These are phyloP conservation scores for Starmera pachycereana DNA, from an alignment of 805 yeast genomes.

Conservation along the genomic window DNA sequence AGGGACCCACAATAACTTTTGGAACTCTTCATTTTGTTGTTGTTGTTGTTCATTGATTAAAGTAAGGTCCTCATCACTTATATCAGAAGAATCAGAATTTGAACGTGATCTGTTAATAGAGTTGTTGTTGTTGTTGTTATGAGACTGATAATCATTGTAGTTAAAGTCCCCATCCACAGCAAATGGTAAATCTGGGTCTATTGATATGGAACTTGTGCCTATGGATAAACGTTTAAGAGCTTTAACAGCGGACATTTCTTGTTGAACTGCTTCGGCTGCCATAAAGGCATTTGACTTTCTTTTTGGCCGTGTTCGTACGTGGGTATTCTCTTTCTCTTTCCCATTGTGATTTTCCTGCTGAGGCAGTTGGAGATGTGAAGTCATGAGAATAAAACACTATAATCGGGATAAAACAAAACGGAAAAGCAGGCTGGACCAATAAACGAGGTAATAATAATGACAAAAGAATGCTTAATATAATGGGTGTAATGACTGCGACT, in stretches of 20 bases:
- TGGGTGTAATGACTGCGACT: no score
- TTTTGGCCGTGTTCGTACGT: conserved; percentile 13
- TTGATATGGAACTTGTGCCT: conserved; percentile 38
- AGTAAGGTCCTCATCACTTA: neutral
- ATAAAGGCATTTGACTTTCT: conserved; percentile 36
- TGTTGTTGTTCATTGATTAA: neutral
- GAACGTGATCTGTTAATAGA: conserved; percentile 2
- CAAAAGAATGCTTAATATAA: neutral
- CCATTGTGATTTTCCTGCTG: no score
- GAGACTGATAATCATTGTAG: conserved; percentile 22
- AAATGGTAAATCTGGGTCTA: conserved; percentile 65
- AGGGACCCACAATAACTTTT: conserved; percentile 80
- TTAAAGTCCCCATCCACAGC: conserved; percentile 20
- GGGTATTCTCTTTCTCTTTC: neutral
- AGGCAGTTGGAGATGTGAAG: no score
- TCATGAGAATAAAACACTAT: no score
- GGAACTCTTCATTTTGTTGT: neutral
- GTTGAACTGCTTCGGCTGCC: conserved; percentile 72
- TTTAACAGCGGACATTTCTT: conserved; percentile 62
- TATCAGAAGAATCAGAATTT: conserved; percentile 10
- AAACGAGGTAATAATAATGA: no score
- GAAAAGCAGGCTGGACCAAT: no score
- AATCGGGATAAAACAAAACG: neutral
- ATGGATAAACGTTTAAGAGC: conserved; percentile 66
- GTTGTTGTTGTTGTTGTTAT: conserved; percentile 7